Conservation (phyloP, 805 yeast species). For the Myxozyma sirexii region DNA sequence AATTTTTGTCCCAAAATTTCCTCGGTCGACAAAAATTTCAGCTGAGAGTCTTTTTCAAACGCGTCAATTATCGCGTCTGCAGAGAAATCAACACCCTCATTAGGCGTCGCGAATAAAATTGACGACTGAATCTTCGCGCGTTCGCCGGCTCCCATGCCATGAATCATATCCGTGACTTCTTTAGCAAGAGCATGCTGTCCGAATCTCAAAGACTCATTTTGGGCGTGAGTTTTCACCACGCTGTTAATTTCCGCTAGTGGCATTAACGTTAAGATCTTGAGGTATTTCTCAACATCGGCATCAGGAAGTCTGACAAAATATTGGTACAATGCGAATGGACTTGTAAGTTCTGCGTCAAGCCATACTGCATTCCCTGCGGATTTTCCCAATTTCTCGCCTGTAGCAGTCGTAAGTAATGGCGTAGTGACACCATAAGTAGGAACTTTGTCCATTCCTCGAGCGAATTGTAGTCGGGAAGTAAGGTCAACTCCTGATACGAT, state of each 20-base stretch:
- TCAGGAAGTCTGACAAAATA: conserved; percentile 77
- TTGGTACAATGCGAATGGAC: conserved; percentile 82
- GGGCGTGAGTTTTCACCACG: conserved; percentile 55
- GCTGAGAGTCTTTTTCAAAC: conserved; percentile 61
- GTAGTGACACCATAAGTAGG: conserved; percentile 77
- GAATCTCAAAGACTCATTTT: conserved; percentile 61
- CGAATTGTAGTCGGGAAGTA: conserved; percentile 58
- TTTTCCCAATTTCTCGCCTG: conserved; percentile 94
- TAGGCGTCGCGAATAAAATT: conserved; percentile 63
- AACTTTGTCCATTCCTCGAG: conserved; percentile 26
- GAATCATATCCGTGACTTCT: conserved; percentile 84
- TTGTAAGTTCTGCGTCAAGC: conserved; percentile 71
- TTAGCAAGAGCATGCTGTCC: conserved; percentile 81
- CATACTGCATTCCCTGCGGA: conserved; percentile 97
- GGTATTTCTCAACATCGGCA: conserved; percentile 66
- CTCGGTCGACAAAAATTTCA: conserved; percentile 44
- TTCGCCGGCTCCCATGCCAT: conserved; percentile 76
- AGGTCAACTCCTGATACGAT: conserved; percentile 94
- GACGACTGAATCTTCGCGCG: conserved; percentile 69
- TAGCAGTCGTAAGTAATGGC: conserved; percentile 82
- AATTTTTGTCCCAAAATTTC: conserved; percentile 50
- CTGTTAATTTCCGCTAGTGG: conserved; percentile 62
- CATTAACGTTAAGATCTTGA: conserved; percentile 77
- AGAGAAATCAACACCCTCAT: conserved; percentile 46
- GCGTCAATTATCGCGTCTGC: conserved; percentile 54